Base-by-base conservation (phyloP, 352 stramenopile genomes). In the Globisporangium paddicum region DNA sequence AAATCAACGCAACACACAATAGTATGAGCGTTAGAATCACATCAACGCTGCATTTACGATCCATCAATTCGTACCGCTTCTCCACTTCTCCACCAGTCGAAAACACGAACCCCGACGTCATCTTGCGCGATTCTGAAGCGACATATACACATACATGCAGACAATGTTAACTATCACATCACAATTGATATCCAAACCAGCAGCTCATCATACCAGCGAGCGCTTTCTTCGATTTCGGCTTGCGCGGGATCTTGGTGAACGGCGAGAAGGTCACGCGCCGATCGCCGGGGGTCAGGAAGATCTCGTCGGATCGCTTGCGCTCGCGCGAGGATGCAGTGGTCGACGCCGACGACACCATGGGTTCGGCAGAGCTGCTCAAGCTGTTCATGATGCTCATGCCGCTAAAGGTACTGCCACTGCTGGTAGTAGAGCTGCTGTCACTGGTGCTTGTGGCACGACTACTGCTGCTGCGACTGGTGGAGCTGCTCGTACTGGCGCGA, bases 201-300 rank as follows among this genome's bases (percentile, higher is more conserved):
- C 3, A 18, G n/a, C n/a, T 30, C 5, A 13, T 14, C 50, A 19
- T 21, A 65, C 59, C 59, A 55, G 44, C 26, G 7, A 62, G 41
- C 19, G 45, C 28, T 47, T 61, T 62, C 30, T 25, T 62, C 16
- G 60, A 35, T 26, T 61, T 61, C 30, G 54, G 35, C 45, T 61
- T 58, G 46, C 48, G 60, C 21, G 53, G 28, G 8, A 40, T 62
- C 58, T 86, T 86, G 6, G 80, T 75, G 55, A 93, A 93, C 37
- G 79, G 82, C 19, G 82, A 93, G 63, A 93, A 93, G 28, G 73
- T 89, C 48, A 93, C 82, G 42, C 70, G 78, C 26, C 82, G 76
- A 37, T 58, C 61, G 11, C 61, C 66, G 0, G 57, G 63, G 16
- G 71, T 56, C n/a, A 63, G 40, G n/a, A 84, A 65, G 37, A 66